Evolutionary conservation across 75 land plant species (phyloP), one percentile per base, ranked within the genome.

Genomic region (Adiantum capillusveneris): DNA sequence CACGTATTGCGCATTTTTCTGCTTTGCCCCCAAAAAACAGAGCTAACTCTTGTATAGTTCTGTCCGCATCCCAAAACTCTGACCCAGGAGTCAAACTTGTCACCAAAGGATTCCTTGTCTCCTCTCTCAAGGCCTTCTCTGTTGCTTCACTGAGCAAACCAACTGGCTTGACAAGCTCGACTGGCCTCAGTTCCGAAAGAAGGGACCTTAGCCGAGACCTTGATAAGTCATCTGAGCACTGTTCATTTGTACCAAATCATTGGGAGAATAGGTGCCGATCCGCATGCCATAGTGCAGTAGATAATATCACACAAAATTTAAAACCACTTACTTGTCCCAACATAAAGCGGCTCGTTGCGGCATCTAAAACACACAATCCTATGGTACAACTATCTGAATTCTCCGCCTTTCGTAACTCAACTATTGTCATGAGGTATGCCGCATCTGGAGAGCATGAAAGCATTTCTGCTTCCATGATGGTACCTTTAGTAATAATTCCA

Each of bases 401-500:
- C 30, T 50, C 71, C 1, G 56, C 30, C 24, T 21, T 6, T 6
- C 37, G 31, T 36, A 18, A 52, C 60, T 93, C 98, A 36, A 79
- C 76, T n/a, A 89, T 31, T 65, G 98, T 72, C 70, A 88, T 64
- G 29, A 93, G 45, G 54, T 77, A 85, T 55, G 82, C 71, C 49
- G 83, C 64, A 70, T 83, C 87, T 37, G 90, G 80, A 46, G 79
- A 77, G 29, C 65, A 54, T 2, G 71, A 67, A 20, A 79, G 58
- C 66, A 83, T 69, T 50, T 79, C 96, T n/a, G 86, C 82, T 30
- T 93, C 98, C 28, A 75, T 74, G 30, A 93, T 74, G 22, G 98
- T 93, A 53, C 98, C 98, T 61, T 77, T 88, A 55, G 98, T 83
- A 27, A 93, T 83, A 41, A 93, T 78, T 19, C 87, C 98, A 81